Base-by-base conservation (phyloP, 139 green algal species). In the Pleodorina starrii region DNA sequence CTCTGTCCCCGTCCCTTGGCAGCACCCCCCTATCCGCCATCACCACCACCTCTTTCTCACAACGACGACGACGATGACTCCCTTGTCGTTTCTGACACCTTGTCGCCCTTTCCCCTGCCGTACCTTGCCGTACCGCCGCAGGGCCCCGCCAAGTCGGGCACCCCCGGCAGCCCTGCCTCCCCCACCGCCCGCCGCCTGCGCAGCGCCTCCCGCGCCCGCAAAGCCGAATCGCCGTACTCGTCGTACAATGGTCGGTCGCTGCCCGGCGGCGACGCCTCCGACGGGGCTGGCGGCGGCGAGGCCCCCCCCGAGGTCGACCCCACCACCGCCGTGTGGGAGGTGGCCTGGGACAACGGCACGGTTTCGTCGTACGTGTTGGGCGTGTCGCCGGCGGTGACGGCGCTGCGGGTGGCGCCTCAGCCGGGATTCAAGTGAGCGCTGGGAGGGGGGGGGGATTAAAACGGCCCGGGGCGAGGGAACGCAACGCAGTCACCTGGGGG, bases 321-420 rank as follows among this genome's bases (percentile, higher is more conserved):
- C 9, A 40, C 23, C 12, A 69, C 32, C 5, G 82, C 74, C n/a
- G 40, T 43, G 63, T 79, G 82, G 82, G 82, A 88, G 82, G 82
- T 88, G 60, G 66, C 43, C 17, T 88, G 82, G 82, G 82, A 88
- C 63, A 44, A 16, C 43, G 82, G 82, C n/a, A 42, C 3, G 25
- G 71, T 75, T 35, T 69, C 43, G 16, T 48, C 66, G 1, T 79
- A 59, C 60, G 23, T 66, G 63, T 23, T 88, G 43, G 82, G 82
- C 21, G n/a, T 78, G 21, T 54, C 43, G 1, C 63, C 82, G 0
- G 63, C 5, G 0, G 82, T 78, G 16, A 68, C 82, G 29, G 82
- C 63, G 29, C 63, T 88, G 82, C n/a, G 63, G 32, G 44, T 88
- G 43, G 82, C 82, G 1, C n/a, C n/a, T 1, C 40, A 51, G 44